Evolutionary conservation across 1,284 basidiomycete species (phyloP), one percentile per base, ranked within the genome.

Genomic region (Cutaneotrichosporon arboriforme): DNA sequence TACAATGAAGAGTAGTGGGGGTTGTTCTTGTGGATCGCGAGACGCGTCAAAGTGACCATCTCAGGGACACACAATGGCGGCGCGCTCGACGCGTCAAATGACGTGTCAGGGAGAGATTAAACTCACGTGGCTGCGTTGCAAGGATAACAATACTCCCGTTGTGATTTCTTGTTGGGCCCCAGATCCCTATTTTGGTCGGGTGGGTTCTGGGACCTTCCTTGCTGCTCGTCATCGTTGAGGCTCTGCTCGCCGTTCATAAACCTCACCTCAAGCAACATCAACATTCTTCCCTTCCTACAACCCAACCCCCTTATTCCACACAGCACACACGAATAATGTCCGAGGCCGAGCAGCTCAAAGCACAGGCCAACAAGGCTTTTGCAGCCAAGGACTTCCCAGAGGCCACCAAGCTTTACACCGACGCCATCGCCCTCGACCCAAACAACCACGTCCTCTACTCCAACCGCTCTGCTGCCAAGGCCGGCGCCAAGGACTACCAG

Each of bases 361-460:
- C 91, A 67, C 83, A 86, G 72, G 93, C 93, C 69, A 97, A 97
- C 82, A 93, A 93, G 74, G 90, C 90, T 37, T 97, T 97, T 78
- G 81, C 87, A 34, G 88, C 90, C 51, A 97, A 94, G 75, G 84
- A 96, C 69, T 97, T 88, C 77, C 84, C 89, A 75, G 84, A 82
- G 58, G 93, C 93, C 10, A 90, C 93, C 58, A 77, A 78, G 54
- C 74, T 79, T 46, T 97, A 96, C 79, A 83, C 86, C 4, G 82
- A 93, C 64, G 93, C 90, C 18, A 88, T 97, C 70, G 84, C 81
- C 40, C 70, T 93, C 65, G 90, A 97, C 76, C 78, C 86, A 2
- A 78, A 77, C 40, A 90, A 92, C 69, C 87, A 90, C 70, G 91
- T 97, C 49, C 80, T 97, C 18, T 97, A 83, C 77, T 96, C 91